Base-by-base conservation (phyloP, 805 yeast genomes). In the Hemisphaericaspora nanyangensis region DNA sequence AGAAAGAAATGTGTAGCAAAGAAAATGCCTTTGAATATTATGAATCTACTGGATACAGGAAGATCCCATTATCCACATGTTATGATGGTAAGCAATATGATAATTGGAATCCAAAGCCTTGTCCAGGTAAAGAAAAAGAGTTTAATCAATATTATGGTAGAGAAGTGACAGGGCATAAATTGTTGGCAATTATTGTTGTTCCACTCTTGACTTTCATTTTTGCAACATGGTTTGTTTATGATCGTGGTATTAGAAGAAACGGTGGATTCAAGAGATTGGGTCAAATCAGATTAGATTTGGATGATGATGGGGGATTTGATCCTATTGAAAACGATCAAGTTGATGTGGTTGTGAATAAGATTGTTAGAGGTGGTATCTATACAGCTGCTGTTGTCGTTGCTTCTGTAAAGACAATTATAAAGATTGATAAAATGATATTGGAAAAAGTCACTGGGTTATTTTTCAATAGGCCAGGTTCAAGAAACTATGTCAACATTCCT, bases 11-110 rank as follows among this genome's bases (percentile, higher is more conserved):
- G 39, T 87, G 97, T 60, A 70, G 66, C 39, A 68, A 72, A 40
- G 68, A 77, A 3, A 72, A 70, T 31, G 71, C 73, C 1, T 67
- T 80, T 45, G 89, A 86, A 55, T 90, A 79, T 58, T 86, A 80
- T 70, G 82, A 82, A 48, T 88, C 96, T 12, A 89, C 98, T 1
- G 99, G 98, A 1, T 93, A 93, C 60, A 78, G 99, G 57, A 80
- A 79, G 51, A 75, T 90, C 19, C 93, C 96, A 1, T 57, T 85
- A 40, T 82, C 93, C 10, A 86, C 96, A 0, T 93, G 99, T 66
- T 72, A 66, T 31, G 95, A 88, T 17, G 98, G 98, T 3, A 61
- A 77, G 39, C 70, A 73, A 41, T 73, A 86, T 37, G 97, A 86
- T 54, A 70, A 74, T 28, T 76, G 80, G 58, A 72, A 65, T 15